Evolutionary conservation across 2,329 filamentous ascomycete species (phyloP).

Genomic region (Colletotrichum tamarilloi): DNA sequence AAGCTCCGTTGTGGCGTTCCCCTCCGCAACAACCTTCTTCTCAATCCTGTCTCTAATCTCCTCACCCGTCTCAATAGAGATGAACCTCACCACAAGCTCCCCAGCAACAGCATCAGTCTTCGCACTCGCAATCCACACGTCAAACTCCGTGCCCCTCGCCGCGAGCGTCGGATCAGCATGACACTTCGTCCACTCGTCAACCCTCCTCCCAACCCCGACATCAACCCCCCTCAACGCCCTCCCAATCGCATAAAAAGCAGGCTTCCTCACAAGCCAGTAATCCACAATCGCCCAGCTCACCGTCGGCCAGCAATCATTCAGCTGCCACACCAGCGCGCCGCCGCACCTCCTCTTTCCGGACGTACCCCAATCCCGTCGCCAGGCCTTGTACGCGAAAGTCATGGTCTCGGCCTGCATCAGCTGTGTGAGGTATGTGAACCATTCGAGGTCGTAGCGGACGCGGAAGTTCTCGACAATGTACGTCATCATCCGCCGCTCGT

Average conservation of each 20-base stretch:
- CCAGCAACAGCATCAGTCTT: conserved; percentile 39
- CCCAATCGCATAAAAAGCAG: conserved; percentile 48
- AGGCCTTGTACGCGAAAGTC: conserved; percentile 61
- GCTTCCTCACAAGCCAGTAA: conserved; percentile 35
- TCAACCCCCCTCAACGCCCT: conserved; percentile 70
- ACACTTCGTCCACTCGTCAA: conserved; percentile 56
- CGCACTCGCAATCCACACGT: conserved; percentile 57
- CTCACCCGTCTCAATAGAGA: conserved; percentile 53
- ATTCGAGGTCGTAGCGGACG: conserved; percentile 65
- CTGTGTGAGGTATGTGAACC: conserved; percentile 80
- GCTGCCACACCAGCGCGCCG: conserved; percentile 75
- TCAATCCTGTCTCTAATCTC: conserved; percentile 45
- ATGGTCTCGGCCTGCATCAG: conserved; percentile 65
- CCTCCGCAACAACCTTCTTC: conserved; percentile 40
- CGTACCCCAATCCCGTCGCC: conserved; percentile 73
- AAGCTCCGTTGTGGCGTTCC: conserved; percentile 54
- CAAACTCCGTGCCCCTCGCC: conserved; percentile 51
- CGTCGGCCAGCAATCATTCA: conserved; percentile 78
- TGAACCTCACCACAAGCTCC: conserved; percentile 48
- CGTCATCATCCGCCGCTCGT: conserved; percentile 78
- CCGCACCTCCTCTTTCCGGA: conserved; percentile 68
- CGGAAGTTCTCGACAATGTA: conserved; percentile 82
- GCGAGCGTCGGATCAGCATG: conserved; percentile 53
- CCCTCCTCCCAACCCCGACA: conserved; percentile 63
- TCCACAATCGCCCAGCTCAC: conserved; percentile 72